Conservation (phyloP, 2,329 filamentous ascomycete genomes). For the Xylaria sp. region DNA sequence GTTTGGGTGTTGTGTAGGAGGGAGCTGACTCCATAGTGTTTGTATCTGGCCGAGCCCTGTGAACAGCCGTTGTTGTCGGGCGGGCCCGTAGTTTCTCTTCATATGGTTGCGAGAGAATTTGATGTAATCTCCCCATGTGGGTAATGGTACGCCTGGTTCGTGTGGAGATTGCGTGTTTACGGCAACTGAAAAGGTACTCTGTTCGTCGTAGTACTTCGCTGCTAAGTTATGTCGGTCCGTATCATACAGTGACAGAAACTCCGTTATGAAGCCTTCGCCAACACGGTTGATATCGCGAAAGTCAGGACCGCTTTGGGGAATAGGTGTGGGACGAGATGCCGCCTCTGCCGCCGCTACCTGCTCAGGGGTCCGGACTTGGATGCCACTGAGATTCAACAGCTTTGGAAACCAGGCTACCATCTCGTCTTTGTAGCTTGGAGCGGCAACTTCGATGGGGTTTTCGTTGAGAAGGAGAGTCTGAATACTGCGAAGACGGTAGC, state of each 20-base stretch:
- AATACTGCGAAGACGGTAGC: constrained; percentile 76
- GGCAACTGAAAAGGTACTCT: constrained; percentile 76
- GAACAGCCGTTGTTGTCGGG: constrained; percentile 69
- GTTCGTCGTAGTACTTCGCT: constrained; percentile 73
- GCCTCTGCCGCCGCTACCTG: constrained; percentile 64
- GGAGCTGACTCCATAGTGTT: constrained; percentile 72
- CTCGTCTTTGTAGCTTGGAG: constrained; percentile 68
- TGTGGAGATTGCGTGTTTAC: constrained; percentile 67
- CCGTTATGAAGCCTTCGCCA: constrained; percentile 75
- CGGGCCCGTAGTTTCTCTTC: constrained; percentile 66
- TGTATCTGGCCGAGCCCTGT: constrained; percentile 69
- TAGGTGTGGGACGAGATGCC: constrained; percentile 58
- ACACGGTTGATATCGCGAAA: constrained; percentile 78
- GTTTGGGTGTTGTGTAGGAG: constrained; percentile 75
- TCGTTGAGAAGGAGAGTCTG: constrained; percentile 80
- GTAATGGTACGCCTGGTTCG: constrained; percentile 50
- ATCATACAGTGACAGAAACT: constrained; percentile 78
- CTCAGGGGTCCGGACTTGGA: constrained; percentile 74
- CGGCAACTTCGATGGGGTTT: constrained; percentile 72
- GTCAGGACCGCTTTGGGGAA: constrained; percentile 68
- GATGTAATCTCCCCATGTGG: constrained; percentile 75
- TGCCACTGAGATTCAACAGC: constrained; percentile 76
- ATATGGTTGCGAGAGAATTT: constrained; percentile 79
- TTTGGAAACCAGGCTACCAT: constrained; percentile 83
- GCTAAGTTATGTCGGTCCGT: constrained; percentile 68